phyloP scores from a whole-genome alignment of 148 eudicot species.

The Camellia granthamiana region DNA sequence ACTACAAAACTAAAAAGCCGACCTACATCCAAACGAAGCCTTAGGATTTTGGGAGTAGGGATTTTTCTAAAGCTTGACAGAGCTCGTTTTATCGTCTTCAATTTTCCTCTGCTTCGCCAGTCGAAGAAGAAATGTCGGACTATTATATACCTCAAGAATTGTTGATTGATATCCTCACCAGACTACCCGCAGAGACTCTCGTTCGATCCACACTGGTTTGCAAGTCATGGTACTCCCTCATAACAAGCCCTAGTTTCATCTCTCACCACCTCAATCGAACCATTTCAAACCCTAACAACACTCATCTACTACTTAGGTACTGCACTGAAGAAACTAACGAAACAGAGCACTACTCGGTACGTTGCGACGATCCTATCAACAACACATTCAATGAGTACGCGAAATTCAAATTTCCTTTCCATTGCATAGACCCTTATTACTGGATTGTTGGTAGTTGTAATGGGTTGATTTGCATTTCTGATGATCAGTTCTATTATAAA shows the following conservation, averaged over 20 bases:
- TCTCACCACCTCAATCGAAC: conserved; percentile 1
- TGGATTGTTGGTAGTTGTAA: conserved; percentile 4
- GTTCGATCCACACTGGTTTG: conserved; percentile 1
- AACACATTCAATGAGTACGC: not conserved
- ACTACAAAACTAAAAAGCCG: too few relatives aligned
- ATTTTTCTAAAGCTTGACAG: too few relatives aligned
- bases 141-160: not conserved
- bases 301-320: too few relatives aligned
- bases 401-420: not conserved
- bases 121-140: not conserved
- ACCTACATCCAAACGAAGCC: too few relatives aligned
- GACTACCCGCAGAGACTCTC: not conserved
- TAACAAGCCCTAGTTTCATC: not conserved
- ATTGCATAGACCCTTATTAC: not conserved
- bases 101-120: not conserved
- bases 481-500: not conserved
- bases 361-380: not conserved
- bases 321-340: not conserved
- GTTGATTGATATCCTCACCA: conserved; percentile 1
- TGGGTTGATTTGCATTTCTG: conserved; percentile 16
- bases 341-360: not conserved
- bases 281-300: not conserved
- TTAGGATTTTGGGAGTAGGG: too few relatives aligned
- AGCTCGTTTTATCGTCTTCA: not conserved
- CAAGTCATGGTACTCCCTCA: conserved; percentile 5